Evolutionary conservation across 352 stramenopile species (phyloP).

Genomic region (Globisporangium acanthophoron): DNA sequence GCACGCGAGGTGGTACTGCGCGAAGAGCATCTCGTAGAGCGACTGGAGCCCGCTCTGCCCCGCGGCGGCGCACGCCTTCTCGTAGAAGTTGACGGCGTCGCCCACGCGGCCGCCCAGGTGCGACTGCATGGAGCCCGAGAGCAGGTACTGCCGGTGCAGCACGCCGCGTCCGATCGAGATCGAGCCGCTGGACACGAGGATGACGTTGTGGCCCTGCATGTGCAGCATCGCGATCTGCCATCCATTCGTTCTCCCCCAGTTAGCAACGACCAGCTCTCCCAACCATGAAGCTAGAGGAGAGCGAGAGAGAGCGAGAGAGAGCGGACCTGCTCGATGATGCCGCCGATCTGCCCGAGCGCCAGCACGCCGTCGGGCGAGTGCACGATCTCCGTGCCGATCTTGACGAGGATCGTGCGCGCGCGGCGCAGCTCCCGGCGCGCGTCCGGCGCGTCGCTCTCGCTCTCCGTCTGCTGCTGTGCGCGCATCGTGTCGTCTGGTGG

Average conservation of each 20-base stretch:
- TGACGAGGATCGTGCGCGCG: conserved; percentile 73
- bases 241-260: no score
- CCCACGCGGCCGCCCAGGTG: conserved; percentile 63
- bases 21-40: conserved; percentile 84
- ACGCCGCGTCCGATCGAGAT: conserved; percentile 78
- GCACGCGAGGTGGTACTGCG: conserved; percentile 79
- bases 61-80: conserved; percentile 63
- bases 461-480: conserved; percentile 1
- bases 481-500: no score
- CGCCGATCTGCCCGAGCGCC: conserved; percentile 81
- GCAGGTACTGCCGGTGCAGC: conserved; percentile 73
- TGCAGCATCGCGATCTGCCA: conserved; percentile 65
- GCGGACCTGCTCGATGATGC: conserved; percentile 66
- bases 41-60: conserved; percentile 79
- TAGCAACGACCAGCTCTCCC: no score
- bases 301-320: background rate
- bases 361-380: conserved; percentile 70
- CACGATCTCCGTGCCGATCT: conserved; percentile 85
- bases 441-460: conserved; percentile 3
- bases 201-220: conserved; percentile 79
- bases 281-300: no score
- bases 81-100: conserved; percentile 53
- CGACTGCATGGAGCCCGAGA: conserved; percentile 81
- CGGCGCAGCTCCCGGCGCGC: conserved; percentile 41
- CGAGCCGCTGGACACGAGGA: conserved; percentile 79